Evolutionary conservation across 495 filamentous ascomycete species (phyloP), one percentile per base, ranked within the genome.

Genomic region (Copromyces sp.): DNA sequence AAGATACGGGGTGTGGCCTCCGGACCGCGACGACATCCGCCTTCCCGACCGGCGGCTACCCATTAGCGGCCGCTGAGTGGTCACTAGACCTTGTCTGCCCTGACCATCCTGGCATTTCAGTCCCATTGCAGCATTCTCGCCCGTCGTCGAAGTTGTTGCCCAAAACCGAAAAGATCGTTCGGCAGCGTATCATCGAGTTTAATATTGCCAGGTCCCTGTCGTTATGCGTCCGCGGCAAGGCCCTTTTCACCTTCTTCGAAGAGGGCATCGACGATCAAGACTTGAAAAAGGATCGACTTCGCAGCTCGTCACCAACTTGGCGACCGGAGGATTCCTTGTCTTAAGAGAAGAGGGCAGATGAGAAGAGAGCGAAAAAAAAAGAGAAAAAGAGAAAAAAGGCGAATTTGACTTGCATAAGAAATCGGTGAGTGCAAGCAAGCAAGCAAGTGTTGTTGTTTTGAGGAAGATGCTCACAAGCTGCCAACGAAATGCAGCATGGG

Each of bases 1-100:
- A 74, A 44, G 74, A 73, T 59, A 38, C 79, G 79, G 79, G 47
- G 70, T 32, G 4, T 47, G 9, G 41, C 45, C 74, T 79, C 79
- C 79, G 79, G 71, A 35, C 53, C 53, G 53, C 53, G 14, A 65
- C 53, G 53, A 65, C 53, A 35, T 65, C 53, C 53, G 53, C 53
- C 53, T 65, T 65, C 29, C 53, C 53, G 53, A 35, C 47, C 24
- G 47, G 44, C 44, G n/a, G 44, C 44, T 47, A 47, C 9, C 44
- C 44, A 20, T 24, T 24, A 47, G 44, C 9, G 44, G 24, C 47
- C 45, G 45, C 45, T 53, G 20, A 53, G n/a, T 53, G 45, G 45
- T 53, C 20, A 29, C 45, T 53, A 29, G 59, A 9, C 42, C 42
- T 44, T 5, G 16, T 44, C 14, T 17, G 16, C 44, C 39, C 39